Percentiles rank a stretch among this genome's conserved stretches.
phyloP scores from a whole-genome alignment of 352 stramenopile genomes.

The Pythium insidiosum region DNA sequence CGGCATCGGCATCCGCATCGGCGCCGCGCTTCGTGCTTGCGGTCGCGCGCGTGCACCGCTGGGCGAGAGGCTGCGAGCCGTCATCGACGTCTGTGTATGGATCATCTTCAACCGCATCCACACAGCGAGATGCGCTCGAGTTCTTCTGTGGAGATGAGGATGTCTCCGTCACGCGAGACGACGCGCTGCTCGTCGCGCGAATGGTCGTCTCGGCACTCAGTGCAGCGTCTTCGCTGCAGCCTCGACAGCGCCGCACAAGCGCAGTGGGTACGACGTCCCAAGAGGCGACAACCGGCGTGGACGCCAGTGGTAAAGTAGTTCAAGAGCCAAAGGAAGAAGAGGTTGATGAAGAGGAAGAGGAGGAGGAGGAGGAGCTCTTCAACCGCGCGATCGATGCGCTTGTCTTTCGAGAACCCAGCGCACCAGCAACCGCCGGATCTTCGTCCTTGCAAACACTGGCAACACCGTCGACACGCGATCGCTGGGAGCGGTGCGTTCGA shows the following conservation, averaged over 20 bases:
- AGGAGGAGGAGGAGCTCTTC: conserved; percentile 66
- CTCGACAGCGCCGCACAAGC: too few species aligned
- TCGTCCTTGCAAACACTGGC: neutral
- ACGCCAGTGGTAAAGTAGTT: conserved; percentile 5
- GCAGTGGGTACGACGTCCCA: too few species aligned
- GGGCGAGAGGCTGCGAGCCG: conserved; percentile 14
- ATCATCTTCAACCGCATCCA: neutral
- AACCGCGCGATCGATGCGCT: conserved; percentile 48
- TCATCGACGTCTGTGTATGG: conserved; percentile 6
- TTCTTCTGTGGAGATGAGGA: conserved; percentile 15
- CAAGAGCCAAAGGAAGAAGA: conserved; percentile 11
- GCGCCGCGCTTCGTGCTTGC: conserved; percentile 14
- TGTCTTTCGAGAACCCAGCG: conserved; percentile 20
- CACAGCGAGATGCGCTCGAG: conserved; percentile 21
- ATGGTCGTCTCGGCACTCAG: conserved; percentile 17
- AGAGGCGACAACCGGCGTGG: conserved; percentile 4
- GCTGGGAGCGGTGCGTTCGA: conserved; percentile 1
- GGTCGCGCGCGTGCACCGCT: conserved; percentile 19
- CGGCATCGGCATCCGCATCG: too few species aligned
- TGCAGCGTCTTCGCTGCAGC: too few species aligned
- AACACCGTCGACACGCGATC: neutral
- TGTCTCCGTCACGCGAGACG: conserved; percentile 3
- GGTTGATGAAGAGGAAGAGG: conserved; percentile 16
- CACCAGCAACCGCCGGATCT: conserved; percentile 1
- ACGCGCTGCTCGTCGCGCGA: conserved; percentile 19